Evolutionary conservation across 1,284 basidiomycete genomes (phyloP).

Genomic region (Apiotrichum gamsii): DNA sequence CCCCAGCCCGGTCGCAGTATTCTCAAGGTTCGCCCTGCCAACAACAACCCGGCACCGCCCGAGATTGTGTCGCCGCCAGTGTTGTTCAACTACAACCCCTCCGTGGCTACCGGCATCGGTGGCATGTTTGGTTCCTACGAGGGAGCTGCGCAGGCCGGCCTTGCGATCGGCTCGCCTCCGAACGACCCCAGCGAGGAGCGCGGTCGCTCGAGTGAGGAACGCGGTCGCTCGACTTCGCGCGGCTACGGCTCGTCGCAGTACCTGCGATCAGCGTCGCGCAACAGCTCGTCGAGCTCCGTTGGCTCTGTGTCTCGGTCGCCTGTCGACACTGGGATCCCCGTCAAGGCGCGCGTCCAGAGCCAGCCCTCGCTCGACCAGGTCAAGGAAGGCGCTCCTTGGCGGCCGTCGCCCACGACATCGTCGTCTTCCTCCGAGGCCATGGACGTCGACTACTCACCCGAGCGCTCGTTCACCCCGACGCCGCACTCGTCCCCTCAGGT

Average conservation of each 20-base stretch:
- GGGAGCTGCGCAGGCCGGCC: slow-evolving; percentile 3
- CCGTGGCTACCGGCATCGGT: slow-evolving; percentile 46
- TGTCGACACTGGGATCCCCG: slow-evolving; percentile 3
- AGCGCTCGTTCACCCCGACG: slow-evolving; percentile 44
- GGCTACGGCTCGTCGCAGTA: slow-evolving; percentile 24
- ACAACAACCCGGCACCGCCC: slow-evolving; percentile 1
- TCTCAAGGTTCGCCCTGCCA: slow-evolving; percentile 38
- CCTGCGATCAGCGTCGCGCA: slow-evolving; percentile 33
- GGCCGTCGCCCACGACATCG: slow-evolving; percentile 3
- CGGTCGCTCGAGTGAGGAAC: slow-evolving; percentile 15
- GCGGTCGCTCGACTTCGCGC: slow-evolving; percentile 32
- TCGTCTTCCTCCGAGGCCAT: slow-evolving; percentile 22
- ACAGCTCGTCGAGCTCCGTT: slow-evolving; percentile 22
- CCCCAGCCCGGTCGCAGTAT: slow-evolving; percentile 36
- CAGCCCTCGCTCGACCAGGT: slow-evolving; percentile 20
- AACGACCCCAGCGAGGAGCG: slow-evolving; percentile 1
- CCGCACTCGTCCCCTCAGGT: slow-evolving; percentile 49
- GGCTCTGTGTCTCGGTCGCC: slow-evolving; percentile 17
- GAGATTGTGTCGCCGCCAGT: slow-evolving; percentile 27
- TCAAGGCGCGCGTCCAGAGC: slow-evolving; percentile 1
- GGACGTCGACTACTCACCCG: slow-evolving; percentile 38
- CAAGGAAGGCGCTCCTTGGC: slow-evolving; percentile 20
- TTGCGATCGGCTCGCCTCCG: slow-evolving; percentile 24
- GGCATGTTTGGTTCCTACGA: slow-evolving; percentile 33
- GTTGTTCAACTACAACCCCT: slow-evolving; percentile 48